phyloP scores from a whole-genome alignment of 2,329 filamentous ascomycete species.

The Sporothrix inflata region DNA sequence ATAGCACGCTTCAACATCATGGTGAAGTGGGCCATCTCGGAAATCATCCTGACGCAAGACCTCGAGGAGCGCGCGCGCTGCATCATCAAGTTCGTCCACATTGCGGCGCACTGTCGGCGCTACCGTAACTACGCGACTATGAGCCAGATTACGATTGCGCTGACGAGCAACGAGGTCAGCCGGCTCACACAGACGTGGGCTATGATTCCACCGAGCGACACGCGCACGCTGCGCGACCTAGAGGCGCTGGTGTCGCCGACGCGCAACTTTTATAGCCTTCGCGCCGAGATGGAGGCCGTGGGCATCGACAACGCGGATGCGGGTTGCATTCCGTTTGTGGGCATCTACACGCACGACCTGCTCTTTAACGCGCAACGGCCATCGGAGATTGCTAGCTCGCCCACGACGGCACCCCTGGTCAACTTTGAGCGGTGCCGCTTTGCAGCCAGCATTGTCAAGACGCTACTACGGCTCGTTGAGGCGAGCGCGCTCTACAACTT shows the following conservation, averaged over 20 bases:
- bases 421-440: constrained; percentile 84
- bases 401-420: constrained; percentile 68
- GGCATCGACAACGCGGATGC: constrained; percentile 58
- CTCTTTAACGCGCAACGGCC: constrained; percentile 81
- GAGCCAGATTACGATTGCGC: constrained; percentile 76
- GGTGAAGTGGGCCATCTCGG: constrained; percentile 83
- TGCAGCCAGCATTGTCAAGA: constrained; percentile 77
- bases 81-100: constrained; percentile 81
- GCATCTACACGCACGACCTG: constrained; percentile 80
- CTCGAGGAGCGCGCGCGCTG: constrained; percentile 74
- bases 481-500: constrained; percentile 76
- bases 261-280: constrained; percentile 75
- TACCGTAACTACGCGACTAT: constrained; percentile 84
- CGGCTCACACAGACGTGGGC: constrained; percentile 72
- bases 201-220: constrained; percentile 66
- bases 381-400: constrained; percentile 70
- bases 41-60: constrained; percentile 73
- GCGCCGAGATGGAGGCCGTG: constrained; percentile 76
- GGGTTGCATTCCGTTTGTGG: constrained; percentile 83
- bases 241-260: constrained; percentile 75
- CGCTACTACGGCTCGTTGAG: constrained; percentile 75
- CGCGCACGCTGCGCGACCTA: constrained; percentile 67
- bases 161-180: constrained; percentile 72
- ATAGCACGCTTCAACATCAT: constrained; percentile 87
- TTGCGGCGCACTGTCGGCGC: constrained; percentile 73